Evolutionary conservation across 2,329 filamentous ascomycete species (phyloP).

Genomic region (Pseudogymnoascus sp.): DNA sequence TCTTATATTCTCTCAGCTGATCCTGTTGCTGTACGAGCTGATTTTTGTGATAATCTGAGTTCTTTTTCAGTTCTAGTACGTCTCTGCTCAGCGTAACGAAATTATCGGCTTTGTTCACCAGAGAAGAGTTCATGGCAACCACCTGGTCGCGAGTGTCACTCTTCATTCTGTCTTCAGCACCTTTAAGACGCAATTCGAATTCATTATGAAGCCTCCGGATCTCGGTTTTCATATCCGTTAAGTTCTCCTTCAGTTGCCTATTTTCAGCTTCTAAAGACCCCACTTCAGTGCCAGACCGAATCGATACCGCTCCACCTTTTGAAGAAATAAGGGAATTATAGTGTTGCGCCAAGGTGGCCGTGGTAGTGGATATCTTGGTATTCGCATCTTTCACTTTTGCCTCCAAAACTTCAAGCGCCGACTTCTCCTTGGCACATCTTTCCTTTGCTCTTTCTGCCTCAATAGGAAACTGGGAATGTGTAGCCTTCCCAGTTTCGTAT

Average conservation of each 20-base stretch:
- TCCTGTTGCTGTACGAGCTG: neutral
- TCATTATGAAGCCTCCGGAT: neutral
- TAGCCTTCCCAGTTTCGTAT: neutral
- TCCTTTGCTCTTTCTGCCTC: neutral
- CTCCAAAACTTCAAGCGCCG: neutral
- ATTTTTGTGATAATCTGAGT: neutral
- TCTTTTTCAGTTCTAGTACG: neutral
- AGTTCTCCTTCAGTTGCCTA: neutral
- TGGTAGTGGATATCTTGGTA: neutral
- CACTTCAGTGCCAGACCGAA: neutral
- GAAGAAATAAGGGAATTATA: neutral
- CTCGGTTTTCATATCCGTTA: neutral
- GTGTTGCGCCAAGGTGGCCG: neutral
- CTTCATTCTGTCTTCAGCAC: neutral
- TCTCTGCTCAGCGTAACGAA: neutral
- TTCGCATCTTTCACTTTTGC: neutral
- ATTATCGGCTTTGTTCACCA: neutral
- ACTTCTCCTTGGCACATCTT: neutral
- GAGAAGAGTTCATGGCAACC: neutral
- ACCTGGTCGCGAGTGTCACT: neutral
- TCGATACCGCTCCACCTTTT: neutral
- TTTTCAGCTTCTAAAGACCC: neutral
- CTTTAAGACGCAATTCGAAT: neutral
- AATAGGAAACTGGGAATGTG: conserved; percentile 1
- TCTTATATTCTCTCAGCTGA: neutral